Evolutionary conservation across 2,329 filamentous ascomycete species (phyloP), one percentile per base, ranked within the genome.

Genomic region (Nannizzia gypsea): DNA sequence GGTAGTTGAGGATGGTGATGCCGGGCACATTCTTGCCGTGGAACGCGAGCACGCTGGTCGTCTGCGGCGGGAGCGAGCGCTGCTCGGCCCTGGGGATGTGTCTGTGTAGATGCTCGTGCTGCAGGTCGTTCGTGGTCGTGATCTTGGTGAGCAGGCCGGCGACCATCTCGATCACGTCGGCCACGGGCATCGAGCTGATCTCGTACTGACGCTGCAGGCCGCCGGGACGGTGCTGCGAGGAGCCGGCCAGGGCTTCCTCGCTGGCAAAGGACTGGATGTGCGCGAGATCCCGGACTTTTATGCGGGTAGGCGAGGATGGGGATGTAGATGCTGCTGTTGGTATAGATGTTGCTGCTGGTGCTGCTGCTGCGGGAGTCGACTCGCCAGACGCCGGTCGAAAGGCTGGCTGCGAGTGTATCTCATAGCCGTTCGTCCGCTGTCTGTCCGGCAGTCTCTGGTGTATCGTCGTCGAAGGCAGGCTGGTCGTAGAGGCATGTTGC

Each of bases 141-240:
- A 99, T 99, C 73, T 97, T 97, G 60, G 92, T 96, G 63, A 99
- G 79, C 24, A 99, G 81, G 5, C 91, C 93, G 3, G 93, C 93
- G 3, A 99, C 93, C 93, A 99, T 97, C 74, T 97, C 92, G 70
- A 99, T 99, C 66, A 99, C 89, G 70, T 99, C 92, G 65, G 87
- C 85, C 59, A 97, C 95, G 58, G 93, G 93, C 92, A 99, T 97
- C 58, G 84, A 88, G 75, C 91, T 96, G 67, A 99, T 96, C 73
- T 97, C 93, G 72, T 96, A 99, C 70, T 85, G 82, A 59, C 81
- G 80, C 76, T 76, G 66, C 13, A 46, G 44, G 24, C 13, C 38
- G 24, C 13, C 38, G 26, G 57, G 22, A 11, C 48, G 28, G 38
- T 34, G 20, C 8, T 42, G 38, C 38, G 26, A 75, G 71, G 36